Conservation (phyloP, 495 filamentous ascomycete genomes). For the Neurospora pannonica region DNA sequence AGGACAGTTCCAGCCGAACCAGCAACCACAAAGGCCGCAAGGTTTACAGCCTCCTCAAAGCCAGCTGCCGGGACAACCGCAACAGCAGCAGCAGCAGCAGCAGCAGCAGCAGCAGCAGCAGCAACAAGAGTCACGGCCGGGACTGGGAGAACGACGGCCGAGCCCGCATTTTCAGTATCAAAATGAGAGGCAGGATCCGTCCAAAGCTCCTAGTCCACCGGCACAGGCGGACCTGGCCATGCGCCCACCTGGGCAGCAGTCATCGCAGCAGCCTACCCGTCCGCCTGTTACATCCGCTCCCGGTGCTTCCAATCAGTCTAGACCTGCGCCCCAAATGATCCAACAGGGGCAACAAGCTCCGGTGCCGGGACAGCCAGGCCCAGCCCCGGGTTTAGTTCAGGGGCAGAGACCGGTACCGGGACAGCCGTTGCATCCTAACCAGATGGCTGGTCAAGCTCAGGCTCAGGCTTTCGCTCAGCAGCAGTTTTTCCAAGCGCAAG, state of each 20-base stretch:
- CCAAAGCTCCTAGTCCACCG: not conserved
- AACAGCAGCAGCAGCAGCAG: conserved; percentile 6
- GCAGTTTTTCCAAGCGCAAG: not conserved
- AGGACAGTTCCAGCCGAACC: conserved; percentile 8
- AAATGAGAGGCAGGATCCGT: not conserved
- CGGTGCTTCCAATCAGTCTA: not conserved
- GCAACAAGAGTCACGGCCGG: conserved; percentile 2
- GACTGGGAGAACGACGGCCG: not conserved
- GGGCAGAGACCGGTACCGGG: not conserved
- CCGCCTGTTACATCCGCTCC: conserved; percentile 1
- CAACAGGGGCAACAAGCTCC: not conserved
- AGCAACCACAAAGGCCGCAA: conserved; percentile 3
- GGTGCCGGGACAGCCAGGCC: not conserved
- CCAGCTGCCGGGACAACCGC: conserved; percentile 1
- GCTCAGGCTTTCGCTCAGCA: not conserved
- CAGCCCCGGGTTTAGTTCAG: not conserved
- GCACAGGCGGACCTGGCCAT: not conserved
- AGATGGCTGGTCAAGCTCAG: not conserved
- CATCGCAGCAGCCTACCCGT: not conserved
- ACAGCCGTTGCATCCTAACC: not conserved
- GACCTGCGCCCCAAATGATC: not conserved
- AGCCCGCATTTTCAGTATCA: conserved; percentile 4
- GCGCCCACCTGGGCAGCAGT: not conserved
- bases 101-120: conserved; percentile 7
- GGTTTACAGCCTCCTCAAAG: not conserved